These are phyloP conservation scores for Calonectria fujianensis DNA, from an alignment of 2,329 filamentous ascomycete species.

Conservation along the genomic window DNA sequence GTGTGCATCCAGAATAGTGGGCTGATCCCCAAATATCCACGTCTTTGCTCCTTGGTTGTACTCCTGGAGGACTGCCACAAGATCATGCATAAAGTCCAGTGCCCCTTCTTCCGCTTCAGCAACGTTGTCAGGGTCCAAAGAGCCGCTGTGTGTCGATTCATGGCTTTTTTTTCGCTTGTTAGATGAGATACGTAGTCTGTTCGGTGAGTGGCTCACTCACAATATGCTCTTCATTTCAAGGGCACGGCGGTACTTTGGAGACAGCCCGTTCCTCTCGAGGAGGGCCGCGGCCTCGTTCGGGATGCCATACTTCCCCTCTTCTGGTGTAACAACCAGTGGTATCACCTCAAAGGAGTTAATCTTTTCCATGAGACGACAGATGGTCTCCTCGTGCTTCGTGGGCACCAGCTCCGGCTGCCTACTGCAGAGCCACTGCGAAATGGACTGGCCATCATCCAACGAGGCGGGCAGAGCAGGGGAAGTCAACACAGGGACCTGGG, in stretches of 20 bases:
- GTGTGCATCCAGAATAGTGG: constrained; percentile 57
- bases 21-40: constrained; percentile 56
- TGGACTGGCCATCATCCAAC: constrained; percentile 54
- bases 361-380: constrained; percentile 52
- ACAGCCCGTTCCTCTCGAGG: constrained; percentile 54
- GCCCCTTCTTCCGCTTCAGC: constrained; percentile 49
- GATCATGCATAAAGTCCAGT: constrained; percentile 49
- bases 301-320: constrained; percentile 52
- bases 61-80: constrained; percentile 45
- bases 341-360: constrained; percentile 55
- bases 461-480: constrained; percentile 49
- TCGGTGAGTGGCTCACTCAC: constrained; percentile 49
- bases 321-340: constrained; percentile 50
- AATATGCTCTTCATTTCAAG: constrained; percentile 58
- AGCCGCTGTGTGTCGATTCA: constrained; percentile 50
- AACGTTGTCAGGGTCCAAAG: constrained; percentile 53
- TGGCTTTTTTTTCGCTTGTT: constrained; percentile 47
- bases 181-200: not conserved
- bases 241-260: constrained; percentile 53
- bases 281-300: constrained; percentile 56
- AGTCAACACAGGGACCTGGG: constrained; percentile 55
- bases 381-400: constrained; percentile 47
- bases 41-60: constrained; percentile 35
- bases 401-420: constrained; percentile 56
- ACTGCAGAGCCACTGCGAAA: constrained; percentile 56